Conservation (phyloP, 176 grass and related monocot genomes). For the Guadua angustifolia region DNA sequence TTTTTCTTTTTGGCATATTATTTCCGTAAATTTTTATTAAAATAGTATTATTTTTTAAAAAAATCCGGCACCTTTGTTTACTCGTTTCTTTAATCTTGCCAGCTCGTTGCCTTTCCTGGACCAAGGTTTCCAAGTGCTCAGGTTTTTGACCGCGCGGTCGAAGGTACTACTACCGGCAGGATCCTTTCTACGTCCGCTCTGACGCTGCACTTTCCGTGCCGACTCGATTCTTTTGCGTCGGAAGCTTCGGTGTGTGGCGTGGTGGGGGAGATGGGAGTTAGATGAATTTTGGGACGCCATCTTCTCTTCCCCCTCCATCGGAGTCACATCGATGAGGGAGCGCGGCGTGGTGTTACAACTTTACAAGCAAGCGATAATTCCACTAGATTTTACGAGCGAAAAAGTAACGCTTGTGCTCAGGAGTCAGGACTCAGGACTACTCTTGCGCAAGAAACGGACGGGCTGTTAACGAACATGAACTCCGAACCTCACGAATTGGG, state of each 20-base stretch:
- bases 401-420: background rate
- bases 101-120: background rate
- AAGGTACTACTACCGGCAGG: background rate
- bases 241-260: slow-evolving; percentile 39
- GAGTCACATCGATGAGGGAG: slow-evolving; percentile 25
- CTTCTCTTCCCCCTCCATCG: background rate
- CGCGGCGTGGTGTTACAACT: background rate
- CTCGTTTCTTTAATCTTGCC: background rate
- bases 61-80: background rate
- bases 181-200: slow-evolving; percentile 32
- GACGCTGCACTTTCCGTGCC: slow-evolving; percentile 40
- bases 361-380: background rate
- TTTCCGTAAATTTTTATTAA: too few relatives aligned
- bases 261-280: slow-evolving; percentile 1
- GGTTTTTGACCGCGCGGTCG: background rate
- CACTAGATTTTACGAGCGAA: background rate
- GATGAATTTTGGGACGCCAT: background rate
- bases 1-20: too few relatives aligned
- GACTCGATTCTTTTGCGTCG: background rate
- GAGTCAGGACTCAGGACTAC: background rate
- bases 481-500: background rate
- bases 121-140: background rate
- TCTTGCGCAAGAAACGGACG: background rate
- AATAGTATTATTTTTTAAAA: too few relatives aligned
- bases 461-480: background rate